Percentiles rank a stretch among this genome's conserved stretches.
Conservation (phyloP, 2,329 filamentous ascomycete species). For the Phialocephala subalpina region DNA sequence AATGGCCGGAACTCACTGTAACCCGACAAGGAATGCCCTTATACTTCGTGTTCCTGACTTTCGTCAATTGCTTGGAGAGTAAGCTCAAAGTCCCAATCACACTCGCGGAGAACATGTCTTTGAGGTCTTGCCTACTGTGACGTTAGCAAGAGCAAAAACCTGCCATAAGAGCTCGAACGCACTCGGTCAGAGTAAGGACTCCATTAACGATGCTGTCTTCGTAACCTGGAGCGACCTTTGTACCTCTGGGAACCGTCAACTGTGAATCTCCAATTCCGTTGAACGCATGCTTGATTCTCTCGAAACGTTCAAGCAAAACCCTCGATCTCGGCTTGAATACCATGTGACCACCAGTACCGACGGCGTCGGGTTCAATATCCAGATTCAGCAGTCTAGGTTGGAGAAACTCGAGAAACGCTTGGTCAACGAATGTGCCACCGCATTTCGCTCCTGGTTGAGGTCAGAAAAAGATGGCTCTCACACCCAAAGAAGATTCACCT, state of each 20-base stretch:
- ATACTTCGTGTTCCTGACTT: not conserved
- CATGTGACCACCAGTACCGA: conserved; percentile 15
- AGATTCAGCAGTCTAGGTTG: conserved; percentile 6
- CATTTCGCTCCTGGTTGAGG: conserved; percentile 12
- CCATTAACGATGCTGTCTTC: conserved; percentile 11
- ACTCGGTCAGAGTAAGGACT: conserved; percentile 11
- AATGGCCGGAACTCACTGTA: conserved; percentile 1
- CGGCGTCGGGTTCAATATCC: not conserved
- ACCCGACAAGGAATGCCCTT: conserved; percentile 4
- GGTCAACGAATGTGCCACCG: conserved; percentile 18
- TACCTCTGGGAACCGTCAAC: conserved; percentile 5
- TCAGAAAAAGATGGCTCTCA: not conserved
- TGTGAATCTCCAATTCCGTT: not conserved
- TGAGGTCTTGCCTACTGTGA: conserved; percentile 12
- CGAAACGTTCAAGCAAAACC: conserved; percentile 14
- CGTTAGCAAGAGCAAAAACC: not conserved
- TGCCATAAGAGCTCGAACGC: not conserved
- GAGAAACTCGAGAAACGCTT: conserved; percentile 13
- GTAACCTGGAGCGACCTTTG: conserved; percentile 2
- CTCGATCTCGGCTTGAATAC: conserved; percentile 2
- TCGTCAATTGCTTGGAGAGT: conserved; percentile 5
- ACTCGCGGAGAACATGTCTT: conserved; percentile 10
- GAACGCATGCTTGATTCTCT: conserved; percentile 17
- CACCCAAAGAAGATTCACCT: conserved; percentile 3
- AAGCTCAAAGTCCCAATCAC: conserved; percentile 4